Percentiles rank a stretch among this genome's conserved stretches.
Evolutionary conservation across 257 asterid species (phyloP).

Genomic region (Echium plantagineum): DNA sequence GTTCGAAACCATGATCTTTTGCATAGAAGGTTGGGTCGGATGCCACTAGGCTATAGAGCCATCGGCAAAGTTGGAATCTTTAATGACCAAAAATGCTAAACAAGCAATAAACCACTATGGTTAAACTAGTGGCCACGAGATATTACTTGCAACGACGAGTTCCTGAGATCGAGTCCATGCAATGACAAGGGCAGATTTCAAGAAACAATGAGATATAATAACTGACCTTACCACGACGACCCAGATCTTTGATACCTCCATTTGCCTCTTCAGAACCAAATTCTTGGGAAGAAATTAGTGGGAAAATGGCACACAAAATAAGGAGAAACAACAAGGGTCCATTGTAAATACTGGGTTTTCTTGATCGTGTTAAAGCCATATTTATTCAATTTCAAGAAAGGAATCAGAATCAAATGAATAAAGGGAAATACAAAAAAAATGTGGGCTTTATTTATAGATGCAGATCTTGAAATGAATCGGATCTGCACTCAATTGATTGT

Average conservation of each 20-base stretch:
- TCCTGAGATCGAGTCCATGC: too few relatives aligned
- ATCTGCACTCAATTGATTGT: background rate
- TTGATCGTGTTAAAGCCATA: slow-evolving; percentile 11
- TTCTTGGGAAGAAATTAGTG: slow-evolving; percentile 23
- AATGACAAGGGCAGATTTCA: too few relatives aligned
- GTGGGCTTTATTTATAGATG: background rate
- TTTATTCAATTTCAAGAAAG: slow-evolving; percentile 2
- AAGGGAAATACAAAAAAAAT: too few relatives aligned
- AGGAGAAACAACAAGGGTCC: slow-evolving; percentile 4
- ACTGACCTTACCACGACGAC: slow-evolving; percentile 68
- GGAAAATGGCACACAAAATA: background rate
- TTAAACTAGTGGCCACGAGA: too few relatives aligned
- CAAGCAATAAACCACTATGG: background rate
- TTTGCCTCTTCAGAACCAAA: slow-evolving; percentile 16
- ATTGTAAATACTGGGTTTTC: background rate
- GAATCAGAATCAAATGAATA: background rate
- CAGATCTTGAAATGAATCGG: slow-evolving; percentile 2
- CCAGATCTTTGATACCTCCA: slow-evolving; percentile 37
- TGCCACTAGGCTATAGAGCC: too few relatives aligned
- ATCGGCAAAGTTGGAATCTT: too few relatives aligned
- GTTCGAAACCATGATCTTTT: too few relatives aligned
- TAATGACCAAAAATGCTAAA: background rate
- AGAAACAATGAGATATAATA: background rate
- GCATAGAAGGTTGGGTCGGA: too few relatives aligned
- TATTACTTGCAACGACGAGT: too few relatives aligned